Evolutionary conservation across 495 filamentous ascomycete species (phyloP).

Genomic region (Parathielavia appendiculata): DNA sequence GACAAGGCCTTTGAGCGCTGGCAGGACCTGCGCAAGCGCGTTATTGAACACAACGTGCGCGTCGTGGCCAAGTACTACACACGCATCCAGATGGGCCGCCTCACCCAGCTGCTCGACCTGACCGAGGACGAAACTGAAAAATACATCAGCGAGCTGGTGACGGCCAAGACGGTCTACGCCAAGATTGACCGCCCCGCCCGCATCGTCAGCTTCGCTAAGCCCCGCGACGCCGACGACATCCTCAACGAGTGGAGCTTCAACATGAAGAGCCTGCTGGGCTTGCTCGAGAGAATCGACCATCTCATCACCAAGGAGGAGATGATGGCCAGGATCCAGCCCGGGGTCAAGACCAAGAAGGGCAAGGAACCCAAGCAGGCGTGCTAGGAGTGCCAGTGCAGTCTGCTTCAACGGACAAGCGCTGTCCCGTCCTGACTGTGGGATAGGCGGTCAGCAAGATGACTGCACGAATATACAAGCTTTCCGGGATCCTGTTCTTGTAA

Average conservation of each 20-base stretch:
- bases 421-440: not conserved
- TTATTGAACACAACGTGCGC: slow-evolving; percentile 98
- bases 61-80: slow-evolving; percentile 99
- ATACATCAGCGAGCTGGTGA: slow-evolving; percentile 93
- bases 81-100: slow-evolving; percentile 81
- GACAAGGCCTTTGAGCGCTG: slow-evolving; percentile 75
- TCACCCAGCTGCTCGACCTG: slow-evolving; percentile 85
- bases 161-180: slow-evolving; percentile 92
- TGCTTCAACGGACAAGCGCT: not conserved
- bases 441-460: slow-evolving; percentile 11
- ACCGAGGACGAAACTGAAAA: slow-evolving; percentile 94
- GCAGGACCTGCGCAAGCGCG: slow-evolving; percentile 92
- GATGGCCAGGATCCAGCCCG: slow-evolving; percentile 93
- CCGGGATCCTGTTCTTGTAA: not conserved
- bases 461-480: slow-evolving; percentile 14
- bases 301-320: slow-evolving; percentile 99
- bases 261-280: slow-evolving; percentile 92
- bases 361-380: slow-evolving; percentile 30
- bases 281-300: slow-evolving; percentile 93
- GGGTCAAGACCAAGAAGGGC: slow-evolving; percentile 35
- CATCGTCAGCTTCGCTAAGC: slow-evolving; percentile 88
- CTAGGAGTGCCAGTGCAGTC: not conserved
- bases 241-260: slow-evolving; percentile 98
- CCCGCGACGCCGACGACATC: slow-evolving; percentile 91
- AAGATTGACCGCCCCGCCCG: slow-evolving; percentile 94